Conservation (phyloP, 345 rosid species). For the Melaleuca alternifolia region DNA sequence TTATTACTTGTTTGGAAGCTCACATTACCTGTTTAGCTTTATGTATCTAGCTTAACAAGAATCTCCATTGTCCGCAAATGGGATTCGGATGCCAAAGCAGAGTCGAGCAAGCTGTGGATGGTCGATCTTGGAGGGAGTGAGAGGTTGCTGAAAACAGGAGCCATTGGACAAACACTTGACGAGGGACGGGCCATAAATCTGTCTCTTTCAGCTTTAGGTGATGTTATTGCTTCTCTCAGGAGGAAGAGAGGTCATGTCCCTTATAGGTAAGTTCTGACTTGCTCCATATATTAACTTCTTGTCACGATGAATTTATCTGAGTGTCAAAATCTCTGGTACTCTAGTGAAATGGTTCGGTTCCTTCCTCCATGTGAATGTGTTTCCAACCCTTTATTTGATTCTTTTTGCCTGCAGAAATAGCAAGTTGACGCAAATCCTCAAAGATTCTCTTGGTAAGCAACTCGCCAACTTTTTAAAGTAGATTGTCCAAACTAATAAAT, state of each 20-base stretch:
- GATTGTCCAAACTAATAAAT: background rate
- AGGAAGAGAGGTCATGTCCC: slow-evolving; percentile 87
- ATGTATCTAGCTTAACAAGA: slow-evolving; percentile 74
- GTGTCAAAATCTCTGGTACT: background rate
- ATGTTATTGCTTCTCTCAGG: slow-evolving; percentile 83
- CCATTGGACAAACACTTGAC: slow-evolving; percentile 72
- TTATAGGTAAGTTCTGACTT: slow-evolving; percentile 28
- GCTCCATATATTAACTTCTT: background rate
- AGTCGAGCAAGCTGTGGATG: slow-evolving; percentile 92
- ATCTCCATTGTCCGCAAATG: slow-evolving; percentile 54
- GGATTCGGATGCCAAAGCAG: slow-evolving; percentile 36
- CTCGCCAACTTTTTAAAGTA: background rate
- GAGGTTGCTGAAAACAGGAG: slow-evolving; percentile 73
- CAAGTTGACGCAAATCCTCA: slow-evolving; percentile 94
- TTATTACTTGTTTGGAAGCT: slow-evolving; percentile 20
- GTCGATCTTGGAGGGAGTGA: slow-evolving; percentile 98
- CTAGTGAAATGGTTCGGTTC: background rate
- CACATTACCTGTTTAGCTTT: slow-evolving; percentile 46
- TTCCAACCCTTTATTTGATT: background rate
- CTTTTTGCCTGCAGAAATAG: slow-evolving; percentile 70
- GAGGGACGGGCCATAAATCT: slow-evolving; percentile 90
- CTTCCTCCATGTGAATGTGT: slow-evolving; percentile 1
- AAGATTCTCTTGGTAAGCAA: slow-evolving; percentile 75
- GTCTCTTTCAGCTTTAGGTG: slow-evolving; percentile 91
- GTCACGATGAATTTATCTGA: background rate